These are phyloP conservation scores for Plasmodium vivax DNA, from an alignment of 169 alveolate genomes.

Conservation along the genomic window DNA sequence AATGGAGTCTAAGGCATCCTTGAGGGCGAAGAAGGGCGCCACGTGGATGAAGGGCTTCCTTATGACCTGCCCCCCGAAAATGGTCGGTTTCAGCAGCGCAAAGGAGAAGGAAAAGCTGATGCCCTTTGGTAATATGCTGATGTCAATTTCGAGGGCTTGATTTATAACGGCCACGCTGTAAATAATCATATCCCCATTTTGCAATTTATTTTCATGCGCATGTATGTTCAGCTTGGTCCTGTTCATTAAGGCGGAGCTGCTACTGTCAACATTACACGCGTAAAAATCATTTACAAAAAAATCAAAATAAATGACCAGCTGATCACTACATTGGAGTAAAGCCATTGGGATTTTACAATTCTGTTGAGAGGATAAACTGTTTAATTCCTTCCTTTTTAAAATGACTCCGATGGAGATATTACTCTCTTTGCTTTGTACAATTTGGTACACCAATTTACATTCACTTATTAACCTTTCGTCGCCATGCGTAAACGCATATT, in stretches of 20 bases:
- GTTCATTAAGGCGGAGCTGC: constrained; percentile 17
- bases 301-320: constrained; percentile 55
- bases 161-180: constrained; percentile 40
- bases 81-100: constrained; percentile 32
- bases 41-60: constrained; percentile 62
- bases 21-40: constrained; percentile 55
- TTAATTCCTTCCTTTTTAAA: constrained; percentile 44
- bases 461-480: constrained; percentile 65
- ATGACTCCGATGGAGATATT: constrained; percentile 45
- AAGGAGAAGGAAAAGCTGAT: constrained; percentile 38
- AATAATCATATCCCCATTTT: constrained; percentile 26
- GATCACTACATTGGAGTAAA: constrained; percentile 1
- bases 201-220: constrained; percentile 64
- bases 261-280: constrained; percentile 43
- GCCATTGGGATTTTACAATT: constrained; percentile 31
- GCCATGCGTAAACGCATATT: constrained; percentile 45
- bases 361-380: neutral
- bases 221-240: constrained; percentile 62
- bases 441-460: constrained; percentile 36
- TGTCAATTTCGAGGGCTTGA: constrained; percentile 25
- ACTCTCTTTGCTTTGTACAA: constrained; percentile 43
- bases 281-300: constrained; percentile 73
- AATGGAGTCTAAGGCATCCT: constrained; percentile 63
- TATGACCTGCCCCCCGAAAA: constrained; percentile 38
- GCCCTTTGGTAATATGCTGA: constrained; percentile 30